Conservation (phyloP, 2,329 filamentous ascomycete species). For the Cladosporium oxysporum region DNA sequence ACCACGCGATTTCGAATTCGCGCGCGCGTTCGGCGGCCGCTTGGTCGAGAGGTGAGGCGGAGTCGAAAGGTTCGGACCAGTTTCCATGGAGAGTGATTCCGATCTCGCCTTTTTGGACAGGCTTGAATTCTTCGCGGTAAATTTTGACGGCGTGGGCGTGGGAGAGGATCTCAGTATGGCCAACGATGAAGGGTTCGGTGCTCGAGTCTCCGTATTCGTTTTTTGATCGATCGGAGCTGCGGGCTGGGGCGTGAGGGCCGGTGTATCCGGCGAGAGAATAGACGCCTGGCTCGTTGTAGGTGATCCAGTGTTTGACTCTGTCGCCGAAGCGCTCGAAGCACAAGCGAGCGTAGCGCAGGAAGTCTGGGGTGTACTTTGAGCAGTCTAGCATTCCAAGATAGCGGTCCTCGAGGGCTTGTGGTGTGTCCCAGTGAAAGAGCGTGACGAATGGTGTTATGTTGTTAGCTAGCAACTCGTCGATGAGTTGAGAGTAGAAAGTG, state of each 20-base stretch:
- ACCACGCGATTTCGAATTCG: conserved; percentile 49
- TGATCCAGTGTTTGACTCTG: conserved; percentile 45
- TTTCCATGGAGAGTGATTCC: conserved; percentile 48
- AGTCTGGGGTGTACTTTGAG: conserved; percentile 31
- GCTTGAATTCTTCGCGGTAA: conserved; percentile 45
- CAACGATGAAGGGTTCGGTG: conserved; percentile 44
- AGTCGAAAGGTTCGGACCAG: conserved; percentile 47
- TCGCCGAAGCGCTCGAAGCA: conserved; percentile 43
- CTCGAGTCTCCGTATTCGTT: conserved; percentile 38
- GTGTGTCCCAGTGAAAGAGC: conserved; percentile 30
- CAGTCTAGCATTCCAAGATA: conserved; percentile 31
- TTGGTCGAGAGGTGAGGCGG: conserved; percentile 38
- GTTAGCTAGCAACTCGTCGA: conserved; percentile 26
- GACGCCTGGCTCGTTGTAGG: conserved; percentile 45
- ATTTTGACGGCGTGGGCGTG: conserved; percentile 43
- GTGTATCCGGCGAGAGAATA: conserved; percentile 41
- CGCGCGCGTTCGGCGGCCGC: conserved; percentile 44
- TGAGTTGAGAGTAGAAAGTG: conserved; percentile 26
- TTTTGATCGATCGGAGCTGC: conserved; percentile 36
- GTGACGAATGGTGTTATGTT: conserved; percentile 29
- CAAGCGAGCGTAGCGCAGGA: conserved; percentile 42
- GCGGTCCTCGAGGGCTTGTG: conserved; percentile 27
- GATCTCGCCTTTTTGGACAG: conserved; percentile 41
- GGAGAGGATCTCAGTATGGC: conserved; percentile 44
- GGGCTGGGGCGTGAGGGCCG: conserved; percentile 39